Evolutionary conservation across 331 rosid genomes (phyloP).

Genomic region (Prunus yedoensis): DNA sequence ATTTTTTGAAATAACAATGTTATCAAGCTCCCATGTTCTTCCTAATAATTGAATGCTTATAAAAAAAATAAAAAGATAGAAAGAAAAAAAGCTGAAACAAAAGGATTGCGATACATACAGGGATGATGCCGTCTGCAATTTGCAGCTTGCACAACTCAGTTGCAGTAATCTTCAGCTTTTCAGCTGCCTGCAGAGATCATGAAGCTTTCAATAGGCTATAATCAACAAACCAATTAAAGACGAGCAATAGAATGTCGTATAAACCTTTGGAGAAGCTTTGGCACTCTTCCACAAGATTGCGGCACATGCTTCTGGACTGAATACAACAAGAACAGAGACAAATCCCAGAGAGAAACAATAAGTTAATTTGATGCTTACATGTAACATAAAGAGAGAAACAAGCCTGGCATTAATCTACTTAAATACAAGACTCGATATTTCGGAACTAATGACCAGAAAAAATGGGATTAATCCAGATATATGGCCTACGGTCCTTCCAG

Average conservation of each 20-base stretch:
- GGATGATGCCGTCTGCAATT: constrained; percentile 82
- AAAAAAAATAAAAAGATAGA: background rate
- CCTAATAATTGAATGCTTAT: background rate
- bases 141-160: constrained; percentile 56
- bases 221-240: constrained; percentile 9
- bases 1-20: background rate
- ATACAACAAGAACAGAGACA: constrained; percentile 37
- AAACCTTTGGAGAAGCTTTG: constrained; percentile 88
- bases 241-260: constrained; percentile 5
- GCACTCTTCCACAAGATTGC: constrained; percentile 94
- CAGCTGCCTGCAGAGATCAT: constrained; percentile 73
- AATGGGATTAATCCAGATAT: background rate
- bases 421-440: constrained; percentile 7
- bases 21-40: background rate
- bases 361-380: constrained; percentile 20
- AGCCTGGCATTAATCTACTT: background rate
- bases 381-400: background rate
- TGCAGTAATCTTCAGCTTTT: constrained; percentile 80
- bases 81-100: background rate
- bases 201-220: constrained; percentile 7
- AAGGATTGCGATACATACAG: constrained; percentile 56
- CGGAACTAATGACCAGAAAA: constrained; percentile 2
- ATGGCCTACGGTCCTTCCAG: constrained; percentile 11
- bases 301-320: constrained; percentile 96
- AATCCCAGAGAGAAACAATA: constrained; percentile 30